Percentiles rank a stretch among this genome's conserved stretches.
phyloP scores from a whole-genome alignment of 345 rosid genomes.

The Gossypium arboreum region DNA sequence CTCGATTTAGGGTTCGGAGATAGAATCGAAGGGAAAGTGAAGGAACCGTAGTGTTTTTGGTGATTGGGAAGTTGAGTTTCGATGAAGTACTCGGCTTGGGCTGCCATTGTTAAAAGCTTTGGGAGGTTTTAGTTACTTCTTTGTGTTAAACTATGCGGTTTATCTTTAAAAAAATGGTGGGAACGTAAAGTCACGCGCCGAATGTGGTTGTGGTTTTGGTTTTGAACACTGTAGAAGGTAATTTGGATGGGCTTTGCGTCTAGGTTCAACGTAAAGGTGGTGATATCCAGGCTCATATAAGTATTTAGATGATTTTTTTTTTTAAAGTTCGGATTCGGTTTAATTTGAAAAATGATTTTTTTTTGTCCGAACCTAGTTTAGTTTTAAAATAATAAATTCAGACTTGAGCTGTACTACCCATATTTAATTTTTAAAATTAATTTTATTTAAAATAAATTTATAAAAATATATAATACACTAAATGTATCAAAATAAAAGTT shows the following conservation, averaged over 20 bases:
- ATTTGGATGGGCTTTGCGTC: neutral
- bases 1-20: conserved; percentile 29
- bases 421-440: too few species aligned
- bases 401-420: accelerated
- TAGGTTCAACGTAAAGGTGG: neutral
- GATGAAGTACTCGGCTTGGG: conserved; percentile 18
- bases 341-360: too few species aligned
- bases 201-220: neutral
- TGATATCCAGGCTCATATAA: too few species aligned
- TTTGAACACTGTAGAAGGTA: neutral
- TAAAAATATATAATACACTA: too few species aligned
- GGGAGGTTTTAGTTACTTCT: too few species aligned
- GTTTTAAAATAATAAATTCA: too few species aligned
- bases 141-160: too few species aligned
- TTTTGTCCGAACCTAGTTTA: too few species aligned
- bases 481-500: accelerated
- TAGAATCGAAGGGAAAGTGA: conserved; percentile 53
- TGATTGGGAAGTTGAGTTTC: conserved; percentile 43
- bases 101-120: conserved; percentile 30
- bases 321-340: too few species aligned
- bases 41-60: conserved; percentile 47
- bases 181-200: neutral
- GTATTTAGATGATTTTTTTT: too few species aligned
- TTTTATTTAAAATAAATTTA: too few species aligned
- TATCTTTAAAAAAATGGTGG: too few species aligned